Evolutionary conservation across 1,139 yeast species (phyloP), one percentile per base, ranked within the genome.

Genomic region (Saccharomyces pastorianus): DNA sequence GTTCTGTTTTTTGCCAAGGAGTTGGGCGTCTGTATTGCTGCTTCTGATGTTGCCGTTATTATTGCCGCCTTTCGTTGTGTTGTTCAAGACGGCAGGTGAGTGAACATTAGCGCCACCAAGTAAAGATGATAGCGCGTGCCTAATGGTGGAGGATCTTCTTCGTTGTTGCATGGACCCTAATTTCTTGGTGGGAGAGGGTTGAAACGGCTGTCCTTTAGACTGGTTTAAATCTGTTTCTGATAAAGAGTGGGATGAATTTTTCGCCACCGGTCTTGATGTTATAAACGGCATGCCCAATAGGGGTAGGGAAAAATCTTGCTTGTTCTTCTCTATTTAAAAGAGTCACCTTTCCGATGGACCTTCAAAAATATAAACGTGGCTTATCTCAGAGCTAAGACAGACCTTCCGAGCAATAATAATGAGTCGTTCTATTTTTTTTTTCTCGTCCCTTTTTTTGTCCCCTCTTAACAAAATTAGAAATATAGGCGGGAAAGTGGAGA

Each of bases 81-180:
- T 32, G 13, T 23, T 46, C 8, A 23, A 25, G 32, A 8, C 28
- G 29, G 17, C 28, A 41, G 44, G 50, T n/a, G 50, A 6, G 11
- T 25, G 14, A 7, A 32, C 23, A 23, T 54, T 53, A 38, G 48
- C 47, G n/a, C 53, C 17, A 20, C 58, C 55, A 25, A 65, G 54
- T 26, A 65, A 54, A 7, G 64, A 60, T 4, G 66, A 59, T 11
- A 65, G 52, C 4, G 65, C 63, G 34, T 56, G 59, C 51, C 61
- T 65, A 23, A 65, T 58, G 4, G 65, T 56, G 13, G 65, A 64
- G 2, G 62, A 56, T 17, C 60, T 50, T 44, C 61, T 56, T 41
- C 60, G 23, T 38, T 20, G 44, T 20, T 38, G 44, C 44, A 38
- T 38, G 26, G 44, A 20, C 44, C 44, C 44, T 31, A 48, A 14